Base-by-base conservation (phyloP, 495 filamentous ascomycete genomes). In the Polyplosphaeria fusca region DNA sequence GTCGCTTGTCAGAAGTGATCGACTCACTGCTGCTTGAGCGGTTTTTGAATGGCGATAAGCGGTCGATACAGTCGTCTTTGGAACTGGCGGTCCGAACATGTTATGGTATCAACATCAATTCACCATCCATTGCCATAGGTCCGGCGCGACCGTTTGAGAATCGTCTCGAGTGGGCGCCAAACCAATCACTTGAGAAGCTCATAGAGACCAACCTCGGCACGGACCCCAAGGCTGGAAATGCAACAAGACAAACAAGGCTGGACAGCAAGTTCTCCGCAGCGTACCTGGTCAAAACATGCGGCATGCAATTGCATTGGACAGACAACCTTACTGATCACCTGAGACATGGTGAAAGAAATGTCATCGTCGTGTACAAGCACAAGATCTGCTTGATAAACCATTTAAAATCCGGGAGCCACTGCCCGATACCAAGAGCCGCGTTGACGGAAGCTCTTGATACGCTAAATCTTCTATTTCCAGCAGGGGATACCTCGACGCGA, bases 341-440 rank as follows among this genome's bases (percentile, higher is more conserved):
- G 2, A 7, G 18, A 19, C 26, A 55, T n/a, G 5, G 26, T 3
- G 1, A 9, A n/a, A 25, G 41, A 23, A 40, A 39, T 11, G 11
- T 23, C 16, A 25, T 55, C 11, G 24, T 42, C 1, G 20, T 55
- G 11, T 55, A 55, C 26, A 5, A 23, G 26, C 52, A 55, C 20
- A 55, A 55, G 19, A 55, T 55, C 18, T 55, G 52, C 28, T 20
- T 55, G 7, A 19, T 47, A 7, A 55, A 55, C n/a, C 52, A 55
- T 23, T n/a, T 46, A 4, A 19, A 37, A n/a, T 24, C 52, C 7
- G 32, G 18, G 9, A 35, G 16, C 19, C 26, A 9, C 11, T 38
- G 27, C n/a, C 27, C 27, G 2, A 55, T 55, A 12, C 52, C 41
- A 37, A 35, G n/a, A n/a, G 41, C 22, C 3, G 42, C 47, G 3